Evolutionary conservation across 371 early-diverging fungal species (phyloP), one percentile per base, ranked within the genome.

Genomic region (Apophysomyces trapeziformis): DNA sequence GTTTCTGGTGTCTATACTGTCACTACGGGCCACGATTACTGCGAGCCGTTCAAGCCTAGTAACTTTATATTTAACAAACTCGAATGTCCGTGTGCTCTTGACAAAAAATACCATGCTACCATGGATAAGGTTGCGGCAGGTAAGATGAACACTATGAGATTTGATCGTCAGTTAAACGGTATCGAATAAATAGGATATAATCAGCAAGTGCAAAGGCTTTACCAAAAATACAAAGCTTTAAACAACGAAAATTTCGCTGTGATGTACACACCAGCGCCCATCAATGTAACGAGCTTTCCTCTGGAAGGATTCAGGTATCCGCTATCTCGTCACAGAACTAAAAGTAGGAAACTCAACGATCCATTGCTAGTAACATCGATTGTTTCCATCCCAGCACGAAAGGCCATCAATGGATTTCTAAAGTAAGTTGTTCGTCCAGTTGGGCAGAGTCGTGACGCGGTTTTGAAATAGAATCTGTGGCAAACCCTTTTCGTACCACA

Each of bases 301-400:
- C n/a, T 63, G 7, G 60, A 68, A 7, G 50, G 37, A 5, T 14
- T 67, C 14, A 67, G 63, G 68, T 67, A 50, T 9, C 7, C 0
- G 16, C 32, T 26, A 26, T 26, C 32, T 26, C 32, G 32, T 26
- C 32, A 26, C 32, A 26, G 32, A 26, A 26, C 32, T 26, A 26
- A 26, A 26, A 26, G 32, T 26, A 26, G 32, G 32, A 26, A 26
- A 26, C 32, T 26, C 32, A 26, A 26, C 2, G 1, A 26, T 47
- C 16, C 7, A 21, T 18, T 47, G 7, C 13, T 18, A 68, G 68
- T 46, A 63, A 68, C 21, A 32, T 63, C 35, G 68, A 68, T 38
- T 68, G 68, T 21, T 68, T 68, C 64, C 68, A 68, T 50, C 68
- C 68, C 1, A 61, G 58, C 32, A 36, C 39, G 5, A 63, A 63